Evolutionary conservation across 148 eudicot species (phyloP).

Genomic region (Rhododendron simsii): DNA sequence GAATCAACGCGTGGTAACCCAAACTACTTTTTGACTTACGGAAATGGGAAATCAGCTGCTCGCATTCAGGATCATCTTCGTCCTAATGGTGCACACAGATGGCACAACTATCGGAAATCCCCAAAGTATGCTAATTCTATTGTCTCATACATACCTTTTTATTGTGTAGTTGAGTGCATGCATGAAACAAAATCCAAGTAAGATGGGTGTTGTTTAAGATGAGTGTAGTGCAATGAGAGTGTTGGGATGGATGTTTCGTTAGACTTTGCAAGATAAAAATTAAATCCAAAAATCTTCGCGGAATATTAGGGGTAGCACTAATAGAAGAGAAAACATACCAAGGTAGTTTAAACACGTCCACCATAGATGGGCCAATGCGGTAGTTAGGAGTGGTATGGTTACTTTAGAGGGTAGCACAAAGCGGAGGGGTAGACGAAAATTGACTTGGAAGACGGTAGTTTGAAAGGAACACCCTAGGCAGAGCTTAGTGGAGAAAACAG

Average conservation of each 20-base stretch:
- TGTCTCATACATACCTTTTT: not conserved
- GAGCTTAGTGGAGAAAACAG: not conserved
- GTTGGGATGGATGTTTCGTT: not conserved
- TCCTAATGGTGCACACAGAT: conserved; percentile 86
- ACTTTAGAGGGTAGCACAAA: not conserved
- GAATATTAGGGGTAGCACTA: not conserved
- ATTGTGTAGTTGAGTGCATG: not conserved
- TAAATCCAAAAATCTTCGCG: not conserved
- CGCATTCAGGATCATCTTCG: conserved; percentile 65
- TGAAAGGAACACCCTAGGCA: not conserved
- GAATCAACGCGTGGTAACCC: conserved; percentile 84
- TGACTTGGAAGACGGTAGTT: not conserved
- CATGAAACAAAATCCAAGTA: not conserved
- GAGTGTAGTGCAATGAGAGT: not conserved
- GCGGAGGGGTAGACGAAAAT: not conserved
- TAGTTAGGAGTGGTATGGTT: not conserved
- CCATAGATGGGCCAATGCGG: not conserved
- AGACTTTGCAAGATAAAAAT: not conserved
- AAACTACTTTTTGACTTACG: conserved; percentile 75
- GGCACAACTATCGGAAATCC: conserved; percentile 59
- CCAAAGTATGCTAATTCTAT: conserved; percentile 38
- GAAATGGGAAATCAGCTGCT: conserved; percentile 85
- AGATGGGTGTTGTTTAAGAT: not conserved
- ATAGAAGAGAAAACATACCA: not conserved
- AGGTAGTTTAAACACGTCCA: not conserved